Base-by-base conservation (phyloP, 192 early-diverging fungal species). In the Paraglomus occultum region DNA sequence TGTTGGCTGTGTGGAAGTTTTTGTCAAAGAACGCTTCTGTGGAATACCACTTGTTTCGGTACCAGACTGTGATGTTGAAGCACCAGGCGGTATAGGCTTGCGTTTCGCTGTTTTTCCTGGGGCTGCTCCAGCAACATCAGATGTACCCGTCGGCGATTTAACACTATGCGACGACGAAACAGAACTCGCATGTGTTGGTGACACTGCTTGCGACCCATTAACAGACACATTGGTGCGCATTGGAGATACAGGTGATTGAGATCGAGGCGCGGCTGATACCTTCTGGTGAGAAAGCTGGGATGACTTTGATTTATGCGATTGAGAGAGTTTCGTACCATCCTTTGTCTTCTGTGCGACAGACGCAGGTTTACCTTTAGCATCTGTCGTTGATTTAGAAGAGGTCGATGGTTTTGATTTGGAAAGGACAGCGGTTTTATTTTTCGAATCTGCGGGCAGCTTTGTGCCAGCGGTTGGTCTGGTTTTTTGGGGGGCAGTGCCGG, bases 91-190 rank as follows among this genome's bases (percentile, higher is more conserved):
- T n/a, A n/a, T n/a, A n/a, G n/a, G 67, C 51, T 72, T 74, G 60
- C 11, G 55, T 50, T 64, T 50, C 52, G 65, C 49, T 54, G 62
- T 31, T 46, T 78, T 62, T 64, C 64, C 23, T 15, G 67, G 69
- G 31, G 53, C 44, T 6, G 74, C 75, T 39, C 76, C 76, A 38
- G 77, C 78, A 42, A 79, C 76, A 47, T 76, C 83, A 17, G 58
- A 40, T 51, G 82, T 78, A 8, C 6, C 53, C 39, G 54, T 57
- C 11, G 54, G 17, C 9, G 20, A 17, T 74, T 78, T 10, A 54
- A 31, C 67, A 72, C 74, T 43, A 68, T 12, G n/a, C 46, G 42
- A 6, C 73, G 71, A 55, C 67, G 75, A 4, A 51, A 63, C 10
- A 18, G 14, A 20, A 42, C 40, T 4, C 22, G 48, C 0, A 12